Evolutionary conservation across 1,284 basidiomycete species (phyloP), one percentile per base, ranked within the genome.

Genomic region (Naganishia sp.): DNA sequence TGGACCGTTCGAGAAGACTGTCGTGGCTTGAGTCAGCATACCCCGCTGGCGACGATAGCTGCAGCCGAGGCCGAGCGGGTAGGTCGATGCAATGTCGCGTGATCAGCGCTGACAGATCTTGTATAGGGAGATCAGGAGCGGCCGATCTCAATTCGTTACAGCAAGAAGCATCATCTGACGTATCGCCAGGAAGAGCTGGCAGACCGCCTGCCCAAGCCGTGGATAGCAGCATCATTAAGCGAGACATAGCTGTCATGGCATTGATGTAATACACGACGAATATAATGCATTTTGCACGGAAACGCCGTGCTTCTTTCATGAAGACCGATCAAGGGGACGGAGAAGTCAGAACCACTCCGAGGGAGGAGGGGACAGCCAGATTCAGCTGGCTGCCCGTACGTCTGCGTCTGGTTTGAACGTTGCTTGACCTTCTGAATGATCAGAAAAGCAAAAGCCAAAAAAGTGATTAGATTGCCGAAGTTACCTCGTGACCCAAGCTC

Each of bases 31-130:
- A 90, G 90, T 76, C 85, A 87, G 60, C 92, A 86, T 72, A 90
- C 94, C 70, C 77, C 79, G 1, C 79, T 95, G 67, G 91, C 89
- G 77, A 91, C 90, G 66, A 87, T 94, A 32, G 90, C 85, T 72
- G 92, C 95, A 75, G 91, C 94, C 0, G 65, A 66, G 21, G 58
- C 58, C 17, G 57, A 66, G 28, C 50, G 46, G 50, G 65, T 66
- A 42, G 46, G 65, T 66, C 2, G 5, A 5, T 35, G 10, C 23
- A 6, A 21, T 39, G 2, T 4, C 17, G 18, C 3, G 5, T 7
- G 18, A 47, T 5, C 52, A 43, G n/a, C 18, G n/a, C 54, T 53
- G 9, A 55, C 18, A 6, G 18, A 23, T 21, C 3, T 17, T 31
- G n/a, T 53, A 21, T 6, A 66, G 50, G 65, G 57, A 23, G 47